Base-by-base conservation (phyloP, 1,284 basidiomycete genomes). In the Leccinum griseonigrum region DNA sequence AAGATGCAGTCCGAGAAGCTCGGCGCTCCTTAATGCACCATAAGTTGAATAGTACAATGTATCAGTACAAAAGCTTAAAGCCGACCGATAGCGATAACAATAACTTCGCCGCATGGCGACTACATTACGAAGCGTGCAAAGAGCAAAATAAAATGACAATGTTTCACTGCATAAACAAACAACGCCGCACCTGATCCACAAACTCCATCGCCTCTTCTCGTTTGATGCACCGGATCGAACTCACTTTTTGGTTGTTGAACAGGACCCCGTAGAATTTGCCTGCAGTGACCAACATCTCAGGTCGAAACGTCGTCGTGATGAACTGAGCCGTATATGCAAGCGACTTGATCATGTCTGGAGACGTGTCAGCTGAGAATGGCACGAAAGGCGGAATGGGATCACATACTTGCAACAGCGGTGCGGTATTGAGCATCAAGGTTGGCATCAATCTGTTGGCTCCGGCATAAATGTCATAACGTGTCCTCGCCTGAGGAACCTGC, bases 221-320 rank as follows among this genome's bases (percentile, higher is more conserved):
- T 66, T 86, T 88, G 75, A 95, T 96, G 40, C 84, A 80, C 57
- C 90, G 83, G 61, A 97, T 94, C 3, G 90, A 92, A 63, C 91
- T 94, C 64, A 99, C 85, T 77, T 99, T 99, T 72, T 96, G 92
- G 68, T 91, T 93, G 76, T 97, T 95, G 79, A 98, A 99, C 64
- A 97, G 80, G n/a, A 99, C 97, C n/a, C 97, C 97, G 67, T 98
- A 98, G 74, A 96, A 97, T 72, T 96, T 94, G 75, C 97, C 94
- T 0, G 96, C 95, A 2, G 92, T 90, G 9, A 92, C 91, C 63
- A 98, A 83, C 92, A 99, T 95, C 78, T 99, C 97, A 0, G 95
- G 92, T 61, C 97, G 84, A 86, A 99, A 99, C 2, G 97, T 99
- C 2, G 97, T 99, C 31, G 94, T 97, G 75, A 99, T 97, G 77